Evolutionary conservation across 768 basidiomycete genomes (phyloP).

Genomic region (Russula dissimulans): DNA sequence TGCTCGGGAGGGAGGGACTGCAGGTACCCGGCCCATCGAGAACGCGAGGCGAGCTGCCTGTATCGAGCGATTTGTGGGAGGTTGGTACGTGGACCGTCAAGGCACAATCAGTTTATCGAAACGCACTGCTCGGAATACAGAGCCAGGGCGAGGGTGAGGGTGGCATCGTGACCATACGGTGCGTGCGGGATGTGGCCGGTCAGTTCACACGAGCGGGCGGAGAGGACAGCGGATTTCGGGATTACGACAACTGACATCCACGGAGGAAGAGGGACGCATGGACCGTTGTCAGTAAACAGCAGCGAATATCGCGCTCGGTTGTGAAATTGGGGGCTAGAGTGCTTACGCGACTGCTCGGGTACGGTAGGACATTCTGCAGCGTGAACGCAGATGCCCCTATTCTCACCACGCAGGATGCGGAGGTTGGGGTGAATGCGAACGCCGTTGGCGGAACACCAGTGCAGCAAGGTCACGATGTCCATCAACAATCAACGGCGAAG

Average conservation of each 20-base stretch:
- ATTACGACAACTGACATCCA: constrained; percentile 21
- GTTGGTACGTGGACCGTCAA: neutral
- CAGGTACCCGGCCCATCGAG: constrained; percentile 25
- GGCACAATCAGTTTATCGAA: neutral
- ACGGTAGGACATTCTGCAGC: neutral
- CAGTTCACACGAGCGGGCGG: constrained; percentile 20
- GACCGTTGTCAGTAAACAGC: neutral
- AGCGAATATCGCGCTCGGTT: constrained; percentile 7
- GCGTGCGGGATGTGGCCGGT: constrained; percentile 18
- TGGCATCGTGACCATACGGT: constrained; percentile 20
- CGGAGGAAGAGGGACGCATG: neutral
- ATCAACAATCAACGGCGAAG: neutral
- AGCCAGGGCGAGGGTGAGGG: constrained; percentile 23
- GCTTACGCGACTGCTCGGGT: constrained; percentile 16
- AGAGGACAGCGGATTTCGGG: constrained; percentile 23
- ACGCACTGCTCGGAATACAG: constrained; percentile 22
- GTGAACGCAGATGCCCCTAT: constrained; percentile 12
- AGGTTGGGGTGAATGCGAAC: constrained; percentile 19
- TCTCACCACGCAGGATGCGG: constrained; percentile 12
- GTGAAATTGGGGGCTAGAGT: neutral
- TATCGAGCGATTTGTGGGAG: too few species aligned
- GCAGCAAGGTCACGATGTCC: constrained; percentile 7
- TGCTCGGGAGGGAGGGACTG: constrained; percentile 19
- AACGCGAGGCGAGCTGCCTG: constrained; percentile 17
- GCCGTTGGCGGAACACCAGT: constrained; percentile 21